Conservation (phyloP, 2,329 filamentous ascomycete genomes). For the Fusarium pseudonygamai region DNA sequence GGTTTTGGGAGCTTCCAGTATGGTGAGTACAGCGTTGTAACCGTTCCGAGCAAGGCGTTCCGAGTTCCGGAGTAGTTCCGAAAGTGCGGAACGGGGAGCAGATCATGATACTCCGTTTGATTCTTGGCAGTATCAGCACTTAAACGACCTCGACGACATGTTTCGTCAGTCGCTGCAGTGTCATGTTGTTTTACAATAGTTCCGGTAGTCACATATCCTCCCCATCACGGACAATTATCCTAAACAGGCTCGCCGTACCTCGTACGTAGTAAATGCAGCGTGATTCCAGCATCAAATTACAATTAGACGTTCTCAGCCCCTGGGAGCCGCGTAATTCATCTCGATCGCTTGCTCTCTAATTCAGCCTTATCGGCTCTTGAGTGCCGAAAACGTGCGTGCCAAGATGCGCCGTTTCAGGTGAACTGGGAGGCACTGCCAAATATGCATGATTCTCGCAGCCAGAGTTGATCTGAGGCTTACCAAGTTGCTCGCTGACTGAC, state of each 20-base stretch:
- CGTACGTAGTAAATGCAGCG: neutral
- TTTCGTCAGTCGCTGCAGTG: neutral
- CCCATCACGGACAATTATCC: neutral
- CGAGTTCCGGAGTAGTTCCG: neutral
- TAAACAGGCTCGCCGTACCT: neutral
- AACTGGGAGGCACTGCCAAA: neutral
- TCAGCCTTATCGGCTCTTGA: neutral
- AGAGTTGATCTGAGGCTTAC: no score
- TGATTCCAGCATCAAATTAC: neutral
- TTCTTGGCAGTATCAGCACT: neutral
- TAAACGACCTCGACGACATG: neutral
- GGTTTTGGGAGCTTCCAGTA: no score
- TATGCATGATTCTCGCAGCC: neutral
- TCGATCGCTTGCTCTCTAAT: neutral
- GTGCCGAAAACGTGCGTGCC: neutral
- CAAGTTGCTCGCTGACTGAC: neutral
- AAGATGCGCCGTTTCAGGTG: neutral
- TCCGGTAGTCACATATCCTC: neutral
- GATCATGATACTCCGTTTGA: neutral
- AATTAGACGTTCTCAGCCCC: neutral
- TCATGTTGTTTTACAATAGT: neutral
- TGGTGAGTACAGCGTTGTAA: fast-evolving
- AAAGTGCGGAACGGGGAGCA: neutral
- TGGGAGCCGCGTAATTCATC: neutral
- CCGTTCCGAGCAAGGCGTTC: neutral